A percentile compares a stretch with the other conserved stretches of the same genome.
Evolutionary conservation across 805 yeast genomes (phyloP).

Genomic region (Candida sanyiensis): DNA sequence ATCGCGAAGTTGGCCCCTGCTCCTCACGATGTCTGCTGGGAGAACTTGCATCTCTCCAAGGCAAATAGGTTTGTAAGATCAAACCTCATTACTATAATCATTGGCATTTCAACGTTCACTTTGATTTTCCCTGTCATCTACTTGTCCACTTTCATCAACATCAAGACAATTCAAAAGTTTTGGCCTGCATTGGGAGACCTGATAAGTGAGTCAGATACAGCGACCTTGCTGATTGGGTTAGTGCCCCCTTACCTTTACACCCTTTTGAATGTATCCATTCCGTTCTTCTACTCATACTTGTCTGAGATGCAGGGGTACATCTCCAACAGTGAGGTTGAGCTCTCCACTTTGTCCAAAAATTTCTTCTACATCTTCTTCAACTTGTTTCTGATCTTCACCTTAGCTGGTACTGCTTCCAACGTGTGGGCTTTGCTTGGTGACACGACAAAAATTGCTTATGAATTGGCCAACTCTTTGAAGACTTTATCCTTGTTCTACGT

Average conservation of each 20-base stretch:
- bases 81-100: conserved; percentile 33
- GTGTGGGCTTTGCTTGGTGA: conserved; percentile 79
- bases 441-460: conserved; percentile 83
- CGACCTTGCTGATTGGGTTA: conserved; percentile 77
- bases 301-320: conserved; percentile 75
- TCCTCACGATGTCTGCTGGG: conserved; percentile 94
- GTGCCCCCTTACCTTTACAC: conserved; percentile 91
- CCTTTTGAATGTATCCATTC: conserved; percentile 72
- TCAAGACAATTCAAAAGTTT: conserved; percentile 70
- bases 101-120: conserved; percentile 53
- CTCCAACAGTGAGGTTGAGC: conserved; percentile 87
- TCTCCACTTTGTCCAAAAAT: conserved; percentile 87
- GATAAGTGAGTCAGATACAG: conserved; percentile 57
- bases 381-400: conserved; percentile 85
- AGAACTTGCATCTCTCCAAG: conserved; percentile 73
- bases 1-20: conserved; percentile 90
- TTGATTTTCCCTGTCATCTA: conserved; percentile 81
- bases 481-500: conserved; percentile 84
- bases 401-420: conserved; percentile 86
- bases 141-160: conserved; percentile 74
- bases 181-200: conserved; percentile 80
- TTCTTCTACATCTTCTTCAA: conserved; percentile 93
- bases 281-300: conserved; percentile 72
- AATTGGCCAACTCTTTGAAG: conserved; percentile 74
- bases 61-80: conserved; percentile 57